Evolutionary conservation across 306 rosid genomes (phyloP), one percentile per base, ranked within the genome.

Genomic region (Cicer chorassanicum): DNA sequence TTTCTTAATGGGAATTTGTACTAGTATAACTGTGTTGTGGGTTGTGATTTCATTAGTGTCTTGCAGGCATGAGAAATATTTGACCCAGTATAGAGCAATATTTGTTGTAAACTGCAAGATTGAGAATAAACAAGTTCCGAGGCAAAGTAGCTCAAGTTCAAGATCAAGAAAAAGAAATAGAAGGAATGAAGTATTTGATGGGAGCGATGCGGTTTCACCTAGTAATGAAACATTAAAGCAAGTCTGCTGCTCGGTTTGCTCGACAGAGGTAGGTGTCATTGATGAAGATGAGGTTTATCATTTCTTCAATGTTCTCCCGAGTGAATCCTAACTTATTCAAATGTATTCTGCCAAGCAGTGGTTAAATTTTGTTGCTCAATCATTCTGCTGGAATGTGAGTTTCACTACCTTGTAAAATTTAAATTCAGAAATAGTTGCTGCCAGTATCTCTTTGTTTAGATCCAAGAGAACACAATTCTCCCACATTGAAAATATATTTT

Each of bases 1-100:
- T 67, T 41, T 75, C 24, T 40, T 46, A 39, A 36, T 51, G 63
- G 63, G 59, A 72, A 14, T 40, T 65, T 29, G 79, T 39, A 9
- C 64, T 56, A 51, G 55, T 72, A 46, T 69, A 65, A 68, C 42
- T 29, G 64, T 53, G 43, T 40, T 9, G 36, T 71, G 57, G 55
- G 42, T 69, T 44, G 54, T 74, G 81, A 79, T 19, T 62, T 66
- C 43, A 56, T 66, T 78, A 16, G 45, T 38, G 53, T 84, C 50
- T 66, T 86, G 89, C 75, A 90, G 92, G 92, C 98, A 92, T 29
- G 96, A 90, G 80, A 88, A 83, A 63, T 84, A 90, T 81, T 56
- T 88, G 80, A 90, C 96, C 56, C 93, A 88, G 73, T 88, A 92
- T 80, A 83, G 94, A 64, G 96, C 98, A 38, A 59, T 90, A 29